These are phyloP conservation scores for Botrytis squamosa DNA, from an alignment of 2,329 filamentous ascomycete genomes.

Conservation along the genomic window DNA sequence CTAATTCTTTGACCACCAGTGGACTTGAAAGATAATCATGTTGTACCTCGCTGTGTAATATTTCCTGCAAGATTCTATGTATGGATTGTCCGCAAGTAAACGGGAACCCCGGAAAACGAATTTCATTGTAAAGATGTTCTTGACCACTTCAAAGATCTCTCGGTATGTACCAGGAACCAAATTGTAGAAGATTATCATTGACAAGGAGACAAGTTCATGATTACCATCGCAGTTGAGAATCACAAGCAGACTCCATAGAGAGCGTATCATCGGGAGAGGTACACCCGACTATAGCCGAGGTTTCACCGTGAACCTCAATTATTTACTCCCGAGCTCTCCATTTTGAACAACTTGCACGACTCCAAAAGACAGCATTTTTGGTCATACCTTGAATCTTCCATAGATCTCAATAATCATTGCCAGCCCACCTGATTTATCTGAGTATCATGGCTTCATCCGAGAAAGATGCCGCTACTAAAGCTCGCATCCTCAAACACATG, in stretches of 20 bases:
- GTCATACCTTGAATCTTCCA: not conserved
- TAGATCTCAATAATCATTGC: not conserved
- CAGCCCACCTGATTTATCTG: not conserved
- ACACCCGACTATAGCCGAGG: not conserved
- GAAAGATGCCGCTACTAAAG: slow-evolving; percentile 50
- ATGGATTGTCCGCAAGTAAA: too few relatives aligned
- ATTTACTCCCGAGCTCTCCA: not conserved
- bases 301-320: not conserved
- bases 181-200: not conserved
- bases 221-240: not conserved
- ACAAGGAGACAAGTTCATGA: not conserved
- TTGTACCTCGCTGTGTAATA: not conserved
- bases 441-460: slow-evolving; percentile 24
- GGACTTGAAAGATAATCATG: not conserved
- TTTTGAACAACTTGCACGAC: not conserved
- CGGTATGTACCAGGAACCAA: not conserved
- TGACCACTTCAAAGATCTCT: not conserved
- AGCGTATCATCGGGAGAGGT: not conserved
- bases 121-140: not conserved
- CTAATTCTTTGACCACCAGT: not conserved
- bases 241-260: not conserved
- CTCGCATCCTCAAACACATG: slow-evolving; percentile 78
- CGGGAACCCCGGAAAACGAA: too few relatives aligned
- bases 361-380: not conserved
- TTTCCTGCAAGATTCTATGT: not conserved